Evolutionary conservation across 2,329 filamentous ascomycete species (phyloP).

Genomic region (Clarireedia paspali): DNA sequence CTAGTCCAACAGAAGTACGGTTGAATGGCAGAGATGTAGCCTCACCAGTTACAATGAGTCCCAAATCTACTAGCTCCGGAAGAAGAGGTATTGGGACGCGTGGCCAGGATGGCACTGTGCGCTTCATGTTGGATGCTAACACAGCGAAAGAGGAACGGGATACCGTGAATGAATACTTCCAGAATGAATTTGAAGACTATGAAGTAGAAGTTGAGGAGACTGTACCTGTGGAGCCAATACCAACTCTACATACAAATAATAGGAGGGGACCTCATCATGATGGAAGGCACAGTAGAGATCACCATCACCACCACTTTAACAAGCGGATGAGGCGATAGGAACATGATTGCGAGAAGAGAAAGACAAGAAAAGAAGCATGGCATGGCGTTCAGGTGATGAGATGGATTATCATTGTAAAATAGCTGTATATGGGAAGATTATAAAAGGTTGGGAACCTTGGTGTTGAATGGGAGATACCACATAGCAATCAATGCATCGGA

Average conservation of each 20-base stretch:
- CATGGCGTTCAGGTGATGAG: neutral
- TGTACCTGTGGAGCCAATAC: slow-evolving; percentile 15
- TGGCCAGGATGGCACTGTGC: slow-evolving; percentile 64
- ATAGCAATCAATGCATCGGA: neutral
- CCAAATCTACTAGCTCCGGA: slow-evolving; percentile 25
- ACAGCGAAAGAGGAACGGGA: slow-evolving; percentile 65
- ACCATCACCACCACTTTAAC: slow-evolving; percentile 14
- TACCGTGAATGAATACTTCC: slow-evolving; percentile 60
- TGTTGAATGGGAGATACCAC: slow-evolving; percentile 2
- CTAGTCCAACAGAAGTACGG: slow-evolving; percentile 27
- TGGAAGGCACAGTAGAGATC: slow-evolving; percentile 9
- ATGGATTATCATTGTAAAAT: neutral
- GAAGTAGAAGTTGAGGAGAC: slow-evolving; percentile 68
- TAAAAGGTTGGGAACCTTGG: neutral
- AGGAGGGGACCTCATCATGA: slow-evolving; percentile 14
- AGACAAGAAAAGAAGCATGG: neutral
- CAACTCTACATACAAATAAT: slow-evolving; percentile 2
- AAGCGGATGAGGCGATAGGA: slow-evolving; percentile 13
- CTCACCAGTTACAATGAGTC: slow-evolving; percentile 27
- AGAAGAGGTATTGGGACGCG: slow-evolving; percentile 17
- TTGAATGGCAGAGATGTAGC: slow-evolving; percentile 24
- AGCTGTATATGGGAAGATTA: neutral
- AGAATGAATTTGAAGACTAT: slow-evolving; percentile 68
- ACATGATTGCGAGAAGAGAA: neutral
- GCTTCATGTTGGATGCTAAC: slow-evolving; percentile 81